Base-by-base conservation (phyloP, 371 early-diverging fungal species). In the Saksenaea oblongispora region DNA sequence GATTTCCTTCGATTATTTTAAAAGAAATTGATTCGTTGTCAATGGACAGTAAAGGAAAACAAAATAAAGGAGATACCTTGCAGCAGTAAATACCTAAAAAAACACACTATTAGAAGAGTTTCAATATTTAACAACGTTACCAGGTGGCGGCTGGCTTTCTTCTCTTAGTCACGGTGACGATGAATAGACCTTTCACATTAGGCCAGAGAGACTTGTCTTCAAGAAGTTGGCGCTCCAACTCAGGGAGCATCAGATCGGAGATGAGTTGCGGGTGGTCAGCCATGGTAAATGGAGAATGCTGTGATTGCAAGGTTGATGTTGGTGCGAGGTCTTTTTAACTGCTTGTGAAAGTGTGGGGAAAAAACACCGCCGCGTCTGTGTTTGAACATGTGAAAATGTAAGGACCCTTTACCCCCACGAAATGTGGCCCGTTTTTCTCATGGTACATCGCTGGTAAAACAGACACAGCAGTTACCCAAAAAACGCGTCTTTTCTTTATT, bases 141-240 rank as follows among this genome's bases (percentile, higher is more conserved):
- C 80, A 80, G 9, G 64, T 73, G 28, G 80, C 77, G 34, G 58
- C 62, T 11, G 69, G 62, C 34, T 74, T 77, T 42, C 57, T 69
- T 31, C 63, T 73, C 54, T 76, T 75, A 4, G 72, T 72, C 1
- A 80, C 74, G n/a, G 70, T 75, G 18, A 80, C 39, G 34, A 80
- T 60, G 56, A 78, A 80, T 35, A 78, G 65, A 1, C 76, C 81
- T 54, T 80, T 78, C 24, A 80, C 44, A 61, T 78, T 78, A 18
- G 81, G 81, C 76, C 78, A 76, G 18, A 80, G 66, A 1, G 61
- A 56, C 11, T 64, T 62, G 47, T 81, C 82, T 62, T 65, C 69
- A 11, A 41, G 37, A 14, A 81, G 59, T 58, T 81, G 82, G 9
- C 79, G 76, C 28, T 78, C 71, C n/a, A 81, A 65, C 58, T 81